A percentile compares a stretch with the other conserved stretches of the same genome.
These are phyloP conservation scores for Trichoderma sp. DNA, from an alignment of 2,329 filamentous ascomycete species.

Conservation along the genomic window DNA sequence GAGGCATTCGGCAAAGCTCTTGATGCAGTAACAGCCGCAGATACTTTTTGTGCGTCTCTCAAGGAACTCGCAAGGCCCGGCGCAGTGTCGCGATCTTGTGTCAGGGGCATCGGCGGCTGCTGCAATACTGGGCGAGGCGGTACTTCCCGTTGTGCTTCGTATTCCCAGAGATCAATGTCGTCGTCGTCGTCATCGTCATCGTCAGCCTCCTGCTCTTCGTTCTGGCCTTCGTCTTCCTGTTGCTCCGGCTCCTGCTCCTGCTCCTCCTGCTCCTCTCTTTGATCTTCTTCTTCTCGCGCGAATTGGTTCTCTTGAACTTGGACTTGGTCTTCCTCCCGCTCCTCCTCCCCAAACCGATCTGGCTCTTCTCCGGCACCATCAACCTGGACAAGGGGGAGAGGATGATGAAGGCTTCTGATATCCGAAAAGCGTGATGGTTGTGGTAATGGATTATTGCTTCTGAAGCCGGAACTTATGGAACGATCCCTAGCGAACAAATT, in stretches of 20 bases:
- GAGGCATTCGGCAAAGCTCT: conserved; percentile 29
- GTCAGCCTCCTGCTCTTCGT: background rate
- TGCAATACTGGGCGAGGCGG: conserved; percentile 42
- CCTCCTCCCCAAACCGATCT: conserved; percentile 28
- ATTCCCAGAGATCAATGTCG: conserved; percentile 59
- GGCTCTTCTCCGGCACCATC: conserved; percentile 32
- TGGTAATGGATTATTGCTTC: conserved; percentile 42
- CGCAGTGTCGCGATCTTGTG: conserved; percentile 33
- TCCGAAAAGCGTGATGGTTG: conserved; percentile 34
- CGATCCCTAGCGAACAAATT: conserved; percentile 48
- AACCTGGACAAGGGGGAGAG: conserved; percentile 26
- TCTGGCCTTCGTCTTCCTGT: background rate
- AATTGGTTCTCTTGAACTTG: too few relatives aligned
- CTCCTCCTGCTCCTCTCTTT: conserved; percentile 21
- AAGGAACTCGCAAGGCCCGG: conserved; percentile 47
- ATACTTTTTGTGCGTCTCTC: conserved; percentile 30
- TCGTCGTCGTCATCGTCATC: conserved; percentile 40
- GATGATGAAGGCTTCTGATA: background rate
- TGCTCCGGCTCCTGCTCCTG: background rate
- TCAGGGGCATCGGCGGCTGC: conserved; percentile 35
- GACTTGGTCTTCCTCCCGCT: background rate
- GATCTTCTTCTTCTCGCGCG: conserved; percentile 28
- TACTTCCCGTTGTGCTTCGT: conserved; percentile 54
- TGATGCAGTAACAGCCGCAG: background rate
- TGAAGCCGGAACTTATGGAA: conserved; percentile 42